Evolutionary conservation across 1,139 yeast genomes (phyloP), one percentile per base, ranked within the genome.

Genomic region (Yamadazyma atmosphaerica): DNA sequence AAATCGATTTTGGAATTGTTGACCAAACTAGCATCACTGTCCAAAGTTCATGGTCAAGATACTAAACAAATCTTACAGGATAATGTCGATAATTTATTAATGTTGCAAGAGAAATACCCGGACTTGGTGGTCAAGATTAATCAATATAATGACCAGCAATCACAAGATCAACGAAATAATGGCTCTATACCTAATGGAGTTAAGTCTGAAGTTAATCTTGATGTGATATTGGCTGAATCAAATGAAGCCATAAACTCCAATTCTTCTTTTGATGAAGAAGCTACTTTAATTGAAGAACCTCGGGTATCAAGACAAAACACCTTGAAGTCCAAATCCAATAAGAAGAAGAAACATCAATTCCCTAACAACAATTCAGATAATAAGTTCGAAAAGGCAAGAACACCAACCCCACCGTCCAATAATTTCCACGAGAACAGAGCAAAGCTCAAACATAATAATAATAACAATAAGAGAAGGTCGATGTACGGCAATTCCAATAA

Each of bases 41-140:
- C 81, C 3, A 72, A 65, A 44, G 50, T 61, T 22, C 81, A 77
- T 49, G 81, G 81, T 38, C 67, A 68, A 56, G 74, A 75, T 45
- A 57, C 69, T 36, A 62, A 69, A 51, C 41, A 53, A 7, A 51
- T 66, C 8, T 56, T 73, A 34, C 60, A 54, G 39, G 67, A 68
- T 39, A 63, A 61, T 44, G 53, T 63, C 15, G 58, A 59, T 19
- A 57, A 60, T 19, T 55, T 71, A 33, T 54, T 56, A 24, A 46
- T 50, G 13, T 54, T 71, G 30, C 38, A 62, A 17, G 64, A 50
- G 10, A 68, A 66, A 42, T 50, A 61, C 44, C 76, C 77, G 4
- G 75, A 70, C 40, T 54, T 71, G 34, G 56, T 51, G 36, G 60
- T 60, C 8, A 61, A 56, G 40, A 48, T 69, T 12, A 40, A 49